A percentile compares a stretch with the other conserved stretches of the same genome.
Evolutionary conservation across 345 rosid genomes (phyloP).

Genomic region (Noccaea bulbosa): DNA sequence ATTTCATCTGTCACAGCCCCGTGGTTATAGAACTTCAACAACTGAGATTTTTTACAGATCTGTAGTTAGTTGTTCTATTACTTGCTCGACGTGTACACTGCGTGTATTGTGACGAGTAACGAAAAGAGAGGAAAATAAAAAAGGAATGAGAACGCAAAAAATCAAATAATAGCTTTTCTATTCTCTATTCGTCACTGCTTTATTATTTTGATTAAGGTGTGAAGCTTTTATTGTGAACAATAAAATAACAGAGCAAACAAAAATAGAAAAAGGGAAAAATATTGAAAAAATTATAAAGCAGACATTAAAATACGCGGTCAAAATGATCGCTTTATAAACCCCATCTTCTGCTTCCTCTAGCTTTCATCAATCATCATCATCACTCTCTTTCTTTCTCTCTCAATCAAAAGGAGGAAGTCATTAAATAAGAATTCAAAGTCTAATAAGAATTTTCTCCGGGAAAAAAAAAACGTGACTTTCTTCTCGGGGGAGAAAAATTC

Average conservation of each 20-base stretch:
- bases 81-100: slow-evolving; percentile 30
- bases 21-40: background rate
- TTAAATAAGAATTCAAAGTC: background rate
- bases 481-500: slow-evolving; percentile 1
- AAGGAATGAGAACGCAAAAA: slow-evolving; percentile 22
- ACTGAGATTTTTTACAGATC: slow-evolving; percentile 3
- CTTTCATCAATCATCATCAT: slow-evolving; percentile 43
- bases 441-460: background rate
- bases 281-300: slow-evolving; percentile 20
- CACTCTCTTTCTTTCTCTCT: slow-evolving; percentile 17
- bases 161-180: background rate
- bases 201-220: background rate
- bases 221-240: background rate
- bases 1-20: slow-evolving; percentile 14
- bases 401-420: background rate
- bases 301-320: slow-evolving; percentile 43
- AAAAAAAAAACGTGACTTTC: background rate
- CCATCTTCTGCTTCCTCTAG: slow-evolving; percentile 31
- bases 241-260: background rate
- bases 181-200: background rate
- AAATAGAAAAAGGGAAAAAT: background rate
- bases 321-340: slow-evolving; percentile 40
- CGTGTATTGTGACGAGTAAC: slow-evolving; percentile 36
- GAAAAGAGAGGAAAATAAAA: background rate
- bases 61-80: background rate